A percentile compares a stretch with the other conserved stretches of the same genome.
Evolutionary conservation across 495 filamentous ascomycete genomes (phyloP).

Genomic region (Penicillium paradoxum): DNA sequence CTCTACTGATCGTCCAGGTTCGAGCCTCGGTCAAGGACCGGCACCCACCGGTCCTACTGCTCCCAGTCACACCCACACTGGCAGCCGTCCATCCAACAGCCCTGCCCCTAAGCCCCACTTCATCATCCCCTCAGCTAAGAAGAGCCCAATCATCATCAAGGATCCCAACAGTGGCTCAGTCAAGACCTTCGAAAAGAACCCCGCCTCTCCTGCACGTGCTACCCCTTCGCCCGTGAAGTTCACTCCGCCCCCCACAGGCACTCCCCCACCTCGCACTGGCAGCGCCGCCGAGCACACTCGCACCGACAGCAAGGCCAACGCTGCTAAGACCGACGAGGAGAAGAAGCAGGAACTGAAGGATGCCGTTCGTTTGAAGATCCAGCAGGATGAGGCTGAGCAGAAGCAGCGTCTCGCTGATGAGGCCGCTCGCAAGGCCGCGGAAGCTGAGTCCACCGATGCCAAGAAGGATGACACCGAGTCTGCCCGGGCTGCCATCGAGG

Average conservation of each 20-base stretch:
- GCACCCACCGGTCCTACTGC: constrained; percentile 55
- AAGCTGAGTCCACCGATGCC: constrained; percentile 39
- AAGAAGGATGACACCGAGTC: constrained; percentile 38
- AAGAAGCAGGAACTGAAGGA: constrained; percentile 65
- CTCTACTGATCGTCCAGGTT: constrained; percentile 70
- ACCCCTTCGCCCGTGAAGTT: constrained; percentile 57
- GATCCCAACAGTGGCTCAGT: constrained; percentile 65
- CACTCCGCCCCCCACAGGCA: constrained; percentile 58
- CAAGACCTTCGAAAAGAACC: constrained; percentile 53
- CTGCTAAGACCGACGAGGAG: constrained; percentile 61
- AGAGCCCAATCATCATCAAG: constrained; percentile 73
- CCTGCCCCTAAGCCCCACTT: constrained; percentile 48
- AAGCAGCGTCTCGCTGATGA: constrained; percentile 49
- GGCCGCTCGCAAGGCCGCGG: constrained; percentile 43
- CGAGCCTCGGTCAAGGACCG: constrained; percentile 67
- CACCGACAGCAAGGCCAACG: constrained; percentile 50
- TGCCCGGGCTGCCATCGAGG: constrained; percentile 29
- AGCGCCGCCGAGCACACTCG: constrained; percentile 54
- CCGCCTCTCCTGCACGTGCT: constrained; percentile 50
- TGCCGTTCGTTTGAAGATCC: constrained; percentile 58
- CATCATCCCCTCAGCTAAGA: constrained; percentile 53
- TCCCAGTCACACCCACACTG: constrained; percentile 54
- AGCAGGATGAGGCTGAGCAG: constrained; percentile 49
- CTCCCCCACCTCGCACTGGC: constrained; percentile 53
- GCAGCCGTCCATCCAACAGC: constrained; percentile 51